Evolutionary conservation across 2,329 filamentous ascomycete genomes (phyloP), one percentile per base, ranked within the genome.

Genomic region (Mollisiaceae sp.): DNA sequence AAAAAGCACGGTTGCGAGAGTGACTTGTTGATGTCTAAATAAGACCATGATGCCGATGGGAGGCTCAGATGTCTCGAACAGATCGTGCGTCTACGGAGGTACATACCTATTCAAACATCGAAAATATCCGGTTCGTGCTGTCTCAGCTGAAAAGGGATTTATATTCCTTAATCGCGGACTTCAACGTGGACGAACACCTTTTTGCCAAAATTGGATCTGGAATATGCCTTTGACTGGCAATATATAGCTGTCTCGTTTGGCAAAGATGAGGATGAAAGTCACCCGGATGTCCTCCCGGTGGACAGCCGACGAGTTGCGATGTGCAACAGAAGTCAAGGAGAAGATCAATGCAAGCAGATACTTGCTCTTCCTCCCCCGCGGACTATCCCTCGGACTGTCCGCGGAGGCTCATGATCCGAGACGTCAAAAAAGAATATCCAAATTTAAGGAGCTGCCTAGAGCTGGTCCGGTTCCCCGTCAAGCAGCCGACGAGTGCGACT

Each of bases 381-480:
- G n/a, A n/a, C n/a, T n/a, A n/a, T n/a, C 22, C 20, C 4, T 20
- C 8, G n/a, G 8, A 8, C 2, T 45, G 14, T 8, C 45, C 45
- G 45, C 45, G n/a, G 45, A 50, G n/a, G 24, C 22, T 8, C n/a
- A 22, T 1, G n/a, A 6, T 50, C 12, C n/a, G 45, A 20, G 45
- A 24, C n/a, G 18, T 50, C 6, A n/a, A 9, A 22, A 22, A 50
- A 12, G 45, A n/a, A 8, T 8, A 22, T 22, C n/a, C 18, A 9
- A 5, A 50, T 22, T 11, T n/a, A 50, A 20, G 18, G 45, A 50
- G n/a, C n/a, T n/a, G n/a, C n/a, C n/a, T n/a, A n/a, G n/a, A n/a
- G n/a, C 45, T 50, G 45, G 45, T 24, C 45, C 45, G 45, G n/a
- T 50, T 50, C 45, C 45, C 45, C 45, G 45, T 50, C 45, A 20